These are phyloP conservation scores for Aspergillus homomorphus DNA, from an alignment of 495 filamentous ascomycete genomes.

Conservation along the genomic window DNA sequence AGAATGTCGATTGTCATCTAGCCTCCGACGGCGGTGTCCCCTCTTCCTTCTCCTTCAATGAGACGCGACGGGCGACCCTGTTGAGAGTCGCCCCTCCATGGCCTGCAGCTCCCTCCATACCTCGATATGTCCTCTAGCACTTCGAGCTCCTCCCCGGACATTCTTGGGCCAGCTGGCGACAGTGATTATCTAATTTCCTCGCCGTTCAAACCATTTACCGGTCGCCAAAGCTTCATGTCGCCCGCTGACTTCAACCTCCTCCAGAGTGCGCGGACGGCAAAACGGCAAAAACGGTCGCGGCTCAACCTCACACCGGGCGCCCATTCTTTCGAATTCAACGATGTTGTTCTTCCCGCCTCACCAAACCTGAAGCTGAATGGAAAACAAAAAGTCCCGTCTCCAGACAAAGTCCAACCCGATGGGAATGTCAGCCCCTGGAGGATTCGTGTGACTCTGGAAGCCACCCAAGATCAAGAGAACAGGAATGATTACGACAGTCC, in stretches of 20 bases:
- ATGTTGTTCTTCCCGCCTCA: conserved; percentile 44
- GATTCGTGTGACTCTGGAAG: conserved; percentile 57
- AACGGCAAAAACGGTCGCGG: conserved; percentile 32
- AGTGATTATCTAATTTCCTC: conserved; percentile 46
- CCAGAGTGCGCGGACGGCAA: conserved; percentile 28
- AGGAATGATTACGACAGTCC: conserved; percentile 25
- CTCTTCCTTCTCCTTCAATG: not conserved
- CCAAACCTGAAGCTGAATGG: conserved; percentile 37
- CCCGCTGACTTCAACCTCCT: conserved; percentile 33
- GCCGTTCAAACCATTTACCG: conserved; percentile 39
- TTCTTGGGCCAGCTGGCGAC: conserved; percentile 46
- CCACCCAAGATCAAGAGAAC: conserved; percentile 48
- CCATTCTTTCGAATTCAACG: conserved; percentile 45
- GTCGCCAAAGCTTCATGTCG: conserved; percentile 45
- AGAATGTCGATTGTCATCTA: not conserved
- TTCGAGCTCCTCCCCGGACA: conserved; percentile 45
- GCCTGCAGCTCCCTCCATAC: conserved; percentile 17
- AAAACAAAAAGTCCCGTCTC: conserved; percentile 34
- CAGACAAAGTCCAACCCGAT: conserved; percentile 34
- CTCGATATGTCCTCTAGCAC: conserved; percentile 33
- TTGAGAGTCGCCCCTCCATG: conserved; percentile 7
- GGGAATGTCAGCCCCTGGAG: conserved; percentile 53
- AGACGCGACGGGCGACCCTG: conserved; percentile 8
- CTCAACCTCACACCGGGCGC: conserved; percentile 39
- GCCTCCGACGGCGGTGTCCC: not conserved